Base-by-base conservation (phyloP, 2,329 filamentous ascomycete genomes). In the Monosporascus sp. region DNA sequence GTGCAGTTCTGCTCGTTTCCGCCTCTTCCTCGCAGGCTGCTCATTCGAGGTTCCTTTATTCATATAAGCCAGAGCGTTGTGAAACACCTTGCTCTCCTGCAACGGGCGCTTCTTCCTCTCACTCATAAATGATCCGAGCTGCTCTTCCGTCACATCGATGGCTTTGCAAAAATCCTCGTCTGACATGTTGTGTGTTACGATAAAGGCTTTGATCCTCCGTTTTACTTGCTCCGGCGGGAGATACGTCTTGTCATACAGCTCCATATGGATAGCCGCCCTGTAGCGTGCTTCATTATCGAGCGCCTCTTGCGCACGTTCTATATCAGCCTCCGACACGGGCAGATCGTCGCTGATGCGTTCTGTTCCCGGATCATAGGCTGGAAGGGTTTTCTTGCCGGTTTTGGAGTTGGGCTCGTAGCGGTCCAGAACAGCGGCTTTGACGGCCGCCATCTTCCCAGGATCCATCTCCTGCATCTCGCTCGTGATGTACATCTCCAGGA, bases 361-460 rank as follows among this genome's bases (percentile, higher is more conserved):
- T 37, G 31, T 53, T 11, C 44, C 53, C n/a, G 9, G 31, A 16
- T 43, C 17, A 16, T 46, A 54, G 17, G 40, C 31, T 2, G 54
- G 54, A 19, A 54, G 26, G 1, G 48, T 37, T 27, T 56, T 58
- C 47, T 7, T 50, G 43, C 53, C 53, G 1, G 41, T 54, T 31
- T 52, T 55, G 11, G 51, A 58, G 27, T 58, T 58, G 22, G 24
- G 24, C 45, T 50, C 51, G 20, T 58, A 55, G 5, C 55, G 38
- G 26, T 58, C 52, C 4, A 58, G 19, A 5, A 58, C 56, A 17
- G 56, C 56, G 9, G 56, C 56, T 19, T 58, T 58, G 49, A 58
- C 45, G 24, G 37, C 17, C 5, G 49, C 47, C 17, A 48, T 40
- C 51, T 55, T 55, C 17, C 20, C 37, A 9, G 49, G 53, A 19